These are phyloP conservation scores for Apocynum venetum DNA, from an alignment of 257 asterid genomes.

Conservation along the genomic window DNA sequence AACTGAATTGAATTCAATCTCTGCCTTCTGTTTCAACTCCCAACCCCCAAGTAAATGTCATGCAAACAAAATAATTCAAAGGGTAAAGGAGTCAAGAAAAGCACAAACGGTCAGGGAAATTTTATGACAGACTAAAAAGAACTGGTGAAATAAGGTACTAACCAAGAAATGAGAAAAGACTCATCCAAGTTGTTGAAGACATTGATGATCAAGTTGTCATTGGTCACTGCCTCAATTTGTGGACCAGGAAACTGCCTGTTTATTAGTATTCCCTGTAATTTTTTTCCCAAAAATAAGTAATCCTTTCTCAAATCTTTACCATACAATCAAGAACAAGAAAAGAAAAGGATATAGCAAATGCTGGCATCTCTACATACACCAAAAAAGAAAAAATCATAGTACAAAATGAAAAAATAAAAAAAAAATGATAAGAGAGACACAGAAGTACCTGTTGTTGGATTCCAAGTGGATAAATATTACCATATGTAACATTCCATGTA, in stretches of 20 bases:
- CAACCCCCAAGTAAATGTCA: not conserved
- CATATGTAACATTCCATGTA: constrained; percentile 31
- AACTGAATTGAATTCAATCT: not conserved
- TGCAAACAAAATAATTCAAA: not conserved
- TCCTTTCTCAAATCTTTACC: not conserved
- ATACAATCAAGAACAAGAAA: not conserved
- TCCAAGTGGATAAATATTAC: constrained; percentile 27
- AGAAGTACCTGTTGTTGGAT: constrained; percentile 19
- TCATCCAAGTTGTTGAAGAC: constrained; percentile 38
- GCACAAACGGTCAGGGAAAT: not conserved
- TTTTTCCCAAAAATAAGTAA: not conserved
- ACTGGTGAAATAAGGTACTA: not conserved
- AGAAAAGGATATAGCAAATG: too few species aligned
- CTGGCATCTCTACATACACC: too few species aligned
- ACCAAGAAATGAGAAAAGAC: constrained; percentile 34
- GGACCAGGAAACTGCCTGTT: constrained; percentile 37
- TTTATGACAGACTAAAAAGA: not conserved
- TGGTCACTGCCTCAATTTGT: constrained; percentile 30
- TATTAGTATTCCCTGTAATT: constrained; percentile 37
- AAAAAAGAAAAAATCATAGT: too few species aligned
- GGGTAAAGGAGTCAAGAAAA: not conserved
- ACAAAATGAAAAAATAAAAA: not conserved
- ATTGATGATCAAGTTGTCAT: constrained; percentile 33
- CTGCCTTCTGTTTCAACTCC: not conserved
- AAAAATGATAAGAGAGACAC: not conserved